These are phyloP conservation scores for Edaphochlamys debaryana DNA, from an alignment of 139 green algal genomes.

Conservation along the genomic window DNA sequence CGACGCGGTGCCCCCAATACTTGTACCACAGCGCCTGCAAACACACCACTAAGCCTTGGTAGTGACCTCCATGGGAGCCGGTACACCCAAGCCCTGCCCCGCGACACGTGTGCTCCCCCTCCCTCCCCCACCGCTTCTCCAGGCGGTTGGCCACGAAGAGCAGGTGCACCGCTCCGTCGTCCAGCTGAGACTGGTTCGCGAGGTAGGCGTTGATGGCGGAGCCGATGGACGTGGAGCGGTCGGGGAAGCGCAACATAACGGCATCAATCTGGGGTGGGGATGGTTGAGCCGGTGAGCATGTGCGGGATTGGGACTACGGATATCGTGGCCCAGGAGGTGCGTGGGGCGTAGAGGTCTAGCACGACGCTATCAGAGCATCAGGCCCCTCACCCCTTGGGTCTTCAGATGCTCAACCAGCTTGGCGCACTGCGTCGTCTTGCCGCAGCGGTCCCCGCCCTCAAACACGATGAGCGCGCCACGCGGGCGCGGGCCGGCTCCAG, in stretches of 20 bases:
- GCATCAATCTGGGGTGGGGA: constrained; percentile 66
- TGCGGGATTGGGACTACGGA: too few species aligned
- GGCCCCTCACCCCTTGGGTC: constrained; percentile 56
- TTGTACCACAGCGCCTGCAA: too few species aligned
- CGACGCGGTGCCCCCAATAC: too few species aligned
- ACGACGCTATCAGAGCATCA: too few species aligned
- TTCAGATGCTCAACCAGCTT: constrained; percentile 82
- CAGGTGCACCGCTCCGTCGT: constrained; percentile 89
- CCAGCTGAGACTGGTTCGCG: constrained; percentile 69
- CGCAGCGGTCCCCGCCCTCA: constrained; percentile 93
- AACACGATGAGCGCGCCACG: constrained; percentile 93
- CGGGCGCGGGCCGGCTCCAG: neutral
- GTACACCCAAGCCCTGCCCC: too few species aligned
- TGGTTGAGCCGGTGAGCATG: too few species aligned
- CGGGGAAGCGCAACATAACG: constrained; percentile 93
- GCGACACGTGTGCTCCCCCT: too few species aligned
- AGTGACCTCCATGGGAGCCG: too few species aligned
- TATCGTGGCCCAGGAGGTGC: too few species aligned
- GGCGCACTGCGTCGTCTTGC: constrained; percentile 93
- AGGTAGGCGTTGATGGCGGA: constrained; percentile 93
- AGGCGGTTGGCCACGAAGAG: constrained; percentile 95
- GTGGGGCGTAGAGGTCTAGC: too few species aligned
- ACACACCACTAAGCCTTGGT: too few species aligned
- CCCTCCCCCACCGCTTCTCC: constrained; percentile 90
- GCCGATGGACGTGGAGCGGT: constrained; percentile 90